These are phyloP conservation scores for Aureobasidium sp. DNA, from an alignment of 2,329 filamentous ascomycete species.

Conservation along the genomic window DNA sequence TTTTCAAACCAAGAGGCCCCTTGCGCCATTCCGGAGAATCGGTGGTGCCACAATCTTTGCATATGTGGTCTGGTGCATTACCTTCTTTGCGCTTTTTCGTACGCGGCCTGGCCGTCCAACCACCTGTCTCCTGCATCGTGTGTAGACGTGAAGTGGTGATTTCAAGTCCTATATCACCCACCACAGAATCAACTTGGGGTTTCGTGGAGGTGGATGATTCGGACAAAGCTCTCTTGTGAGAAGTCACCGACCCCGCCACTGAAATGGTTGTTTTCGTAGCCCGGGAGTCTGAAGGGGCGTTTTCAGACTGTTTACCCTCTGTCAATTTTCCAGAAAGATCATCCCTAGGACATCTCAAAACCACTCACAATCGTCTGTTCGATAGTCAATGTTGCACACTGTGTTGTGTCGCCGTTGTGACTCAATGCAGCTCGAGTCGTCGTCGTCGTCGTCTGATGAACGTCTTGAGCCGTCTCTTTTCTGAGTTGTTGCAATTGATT, in stretches of 20 bases:
- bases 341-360: too few relatives aligned
- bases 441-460: background rate
- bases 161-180: background rate
- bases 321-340: too few relatives aligned
- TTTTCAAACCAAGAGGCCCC: background rate
- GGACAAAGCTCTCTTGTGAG: background rate
- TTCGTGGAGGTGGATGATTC: background rate
- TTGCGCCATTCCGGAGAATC: slow-evolving; percentile 7
- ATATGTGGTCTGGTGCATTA: background rate
- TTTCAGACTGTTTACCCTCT: background rate
- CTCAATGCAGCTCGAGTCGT: background rate
- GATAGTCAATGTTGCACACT: background rate
- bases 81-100: background rate
- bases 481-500: background rate
- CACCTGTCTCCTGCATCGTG: background rate
- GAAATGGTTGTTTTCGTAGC: background rate
- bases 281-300: background rate
- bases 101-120: background rate
- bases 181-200: background rate
- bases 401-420: background rate
- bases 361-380: background rate
- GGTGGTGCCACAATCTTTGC: slow-evolving; percentile 2
- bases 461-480: background rate
- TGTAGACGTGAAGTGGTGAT: background rate
- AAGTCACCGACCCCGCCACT: background rate